Conservation (phyloP, 2,329 filamentous ascomycete species). For the Penicillium sp. region DNA sequence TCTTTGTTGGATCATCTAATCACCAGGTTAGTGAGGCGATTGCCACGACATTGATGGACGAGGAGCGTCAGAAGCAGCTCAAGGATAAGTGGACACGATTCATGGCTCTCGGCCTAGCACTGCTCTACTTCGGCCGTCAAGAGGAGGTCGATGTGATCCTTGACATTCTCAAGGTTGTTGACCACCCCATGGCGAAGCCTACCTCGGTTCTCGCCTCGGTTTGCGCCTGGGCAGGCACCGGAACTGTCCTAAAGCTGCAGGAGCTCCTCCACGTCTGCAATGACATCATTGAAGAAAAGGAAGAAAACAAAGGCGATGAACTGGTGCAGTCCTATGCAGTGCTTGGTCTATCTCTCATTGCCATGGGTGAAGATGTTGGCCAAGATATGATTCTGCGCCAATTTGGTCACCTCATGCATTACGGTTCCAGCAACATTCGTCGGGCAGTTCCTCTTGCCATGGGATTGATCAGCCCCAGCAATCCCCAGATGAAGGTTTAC, state of each 20-base stretch:
- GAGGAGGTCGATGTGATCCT: conserved; percentile 98
- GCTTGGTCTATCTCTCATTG: conserved; percentile 83
- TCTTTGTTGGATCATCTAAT: conserved; percentile 89
- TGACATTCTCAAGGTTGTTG: conserved; percentile 92
- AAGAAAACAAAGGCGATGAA: conserved; percentile 93
- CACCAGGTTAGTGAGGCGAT: conserved; percentile 88
- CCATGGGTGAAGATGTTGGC: conserved; percentile 97
- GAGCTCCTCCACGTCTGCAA: conserved; percentile 97
- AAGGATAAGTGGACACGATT: conserved; percentile 99
- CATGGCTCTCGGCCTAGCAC: conserved; percentile 84
- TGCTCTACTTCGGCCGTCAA: conserved; percentile 93
- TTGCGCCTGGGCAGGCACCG: conserved; percentile 96
- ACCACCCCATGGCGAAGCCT: conserved; percentile 95
- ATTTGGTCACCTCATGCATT: conserved; percentile 98
- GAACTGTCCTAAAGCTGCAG: conserved; percentile 93
- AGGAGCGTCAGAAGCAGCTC: conserved; percentile 80
- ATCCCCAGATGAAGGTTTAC: conserved; percentile 99
- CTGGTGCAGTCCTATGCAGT: conserved; percentile 94
- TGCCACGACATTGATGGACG: conserved; percentile 85
- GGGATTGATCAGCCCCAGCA: conserved; percentile 93
- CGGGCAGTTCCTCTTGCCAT: conserved; percentile 93
- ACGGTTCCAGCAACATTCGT: conserved; percentile 93
- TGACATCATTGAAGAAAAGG: conserved; percentile 88
- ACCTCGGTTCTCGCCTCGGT: conserved; percentile 91
- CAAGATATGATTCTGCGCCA: conserved; percentile 98